Evolutionary conservation across 495 filamentous ascomycete genomes (phyloP).

Genomic region (Aspergillus homomorphus): DNA sequence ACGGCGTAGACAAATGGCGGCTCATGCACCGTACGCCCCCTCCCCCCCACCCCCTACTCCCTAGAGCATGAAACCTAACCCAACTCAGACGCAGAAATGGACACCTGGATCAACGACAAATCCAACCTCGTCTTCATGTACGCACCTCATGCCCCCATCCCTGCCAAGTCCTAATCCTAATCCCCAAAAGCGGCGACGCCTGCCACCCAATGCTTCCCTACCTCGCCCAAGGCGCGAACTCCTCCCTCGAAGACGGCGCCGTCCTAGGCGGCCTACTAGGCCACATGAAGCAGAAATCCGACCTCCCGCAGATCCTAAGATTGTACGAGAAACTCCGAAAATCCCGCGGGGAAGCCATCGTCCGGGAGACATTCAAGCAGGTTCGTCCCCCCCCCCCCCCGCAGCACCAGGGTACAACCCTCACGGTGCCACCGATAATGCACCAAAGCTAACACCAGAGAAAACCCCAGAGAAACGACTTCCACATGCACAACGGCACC

Average conservation of each 20-base stretch:
- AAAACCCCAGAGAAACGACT: constrained; percentile 51
- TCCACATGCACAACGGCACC: constrained; percentile 57
- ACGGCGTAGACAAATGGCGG: constrained; percentile 57
- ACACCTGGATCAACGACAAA: constrained; percentile 35
- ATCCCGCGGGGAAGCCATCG: constrained; percentile 55
- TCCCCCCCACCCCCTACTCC: background rate
- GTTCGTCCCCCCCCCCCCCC: constrained; percentile 16
- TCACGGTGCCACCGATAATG: background rate
- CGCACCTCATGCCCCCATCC: background rate
- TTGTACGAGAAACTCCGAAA: constrained; percentile 62
- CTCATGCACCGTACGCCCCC: constrained; percentile 53
- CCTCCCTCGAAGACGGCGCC: constrained; percentile 51
- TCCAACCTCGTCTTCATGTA: constrained; percentile 40
- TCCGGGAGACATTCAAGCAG: constrained; percentile 48
- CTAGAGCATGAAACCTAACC: constrained; percentile 6
- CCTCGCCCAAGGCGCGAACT: constrained; percentile 56
- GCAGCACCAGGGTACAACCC: too few species aligned
- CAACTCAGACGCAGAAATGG: constrained; percentile 34
- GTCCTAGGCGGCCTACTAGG: constrained; percentile 46
- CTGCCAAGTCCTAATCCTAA: background rate
- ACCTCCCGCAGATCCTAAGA: constrained; percentile 47
- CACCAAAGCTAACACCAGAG: background rate
- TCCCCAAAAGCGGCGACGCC: constrained; percentile 51
- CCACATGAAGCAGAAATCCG: constrained; percentile 32
- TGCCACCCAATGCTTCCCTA: constrained; percentile 70